phyloP scores from a whole-genome alignment of 306 rosid species.

The Gleditsia sinensis region DNA sequence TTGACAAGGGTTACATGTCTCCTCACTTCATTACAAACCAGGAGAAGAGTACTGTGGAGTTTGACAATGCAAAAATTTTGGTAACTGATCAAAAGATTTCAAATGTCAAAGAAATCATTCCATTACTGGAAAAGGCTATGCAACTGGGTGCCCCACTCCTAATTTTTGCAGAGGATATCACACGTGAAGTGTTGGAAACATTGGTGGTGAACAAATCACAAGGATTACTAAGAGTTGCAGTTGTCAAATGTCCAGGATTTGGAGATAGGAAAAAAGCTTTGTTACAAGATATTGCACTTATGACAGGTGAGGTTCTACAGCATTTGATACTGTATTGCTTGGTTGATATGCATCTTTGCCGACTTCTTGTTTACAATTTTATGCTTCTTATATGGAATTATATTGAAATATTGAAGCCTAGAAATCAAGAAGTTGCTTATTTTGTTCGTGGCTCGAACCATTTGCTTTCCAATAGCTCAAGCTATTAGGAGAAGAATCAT shows the following conservation, averaged over 20 bases:
- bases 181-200: constrained; percentile 73
- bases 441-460: constrained; percentile 10
- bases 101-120: constrained; percentile 73
- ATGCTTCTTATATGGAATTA: constrained; percentile 10
- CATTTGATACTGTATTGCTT: constrained; percentile 14
- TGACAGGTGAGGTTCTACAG: constrained; percentile 71
- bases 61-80: constrained; percentile 82
- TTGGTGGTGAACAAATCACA: constrained; percentile 83
- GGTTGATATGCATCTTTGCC: constrained; percentile 9
- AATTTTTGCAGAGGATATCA: constrained; percentile 87
- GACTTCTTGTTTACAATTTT: constrained; percentile 33
- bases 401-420: constrained; percentile 18
- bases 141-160: constrained; percentile 90
- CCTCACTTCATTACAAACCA: constrained; percentile 90
- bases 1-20: constrained; percentile 95
- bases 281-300: constrained; percentile 91
- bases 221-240: constrained; percentile 86
- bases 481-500: too few species aligned
- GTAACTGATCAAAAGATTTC: constrained; percentile 93
- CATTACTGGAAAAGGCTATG: constrained; percentile 82
- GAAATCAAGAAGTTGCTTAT: neutral
- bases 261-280: constrained; percentile 81
- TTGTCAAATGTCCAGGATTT: constrained; percentile 86
- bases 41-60: constrained; percentile 81
- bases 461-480: neutral